Evolutionary conservation across 768 basidiomycete species (phyloP), one percentile per base, ranked within the genome.

Genomic region (Suillus lakei): DNA sequence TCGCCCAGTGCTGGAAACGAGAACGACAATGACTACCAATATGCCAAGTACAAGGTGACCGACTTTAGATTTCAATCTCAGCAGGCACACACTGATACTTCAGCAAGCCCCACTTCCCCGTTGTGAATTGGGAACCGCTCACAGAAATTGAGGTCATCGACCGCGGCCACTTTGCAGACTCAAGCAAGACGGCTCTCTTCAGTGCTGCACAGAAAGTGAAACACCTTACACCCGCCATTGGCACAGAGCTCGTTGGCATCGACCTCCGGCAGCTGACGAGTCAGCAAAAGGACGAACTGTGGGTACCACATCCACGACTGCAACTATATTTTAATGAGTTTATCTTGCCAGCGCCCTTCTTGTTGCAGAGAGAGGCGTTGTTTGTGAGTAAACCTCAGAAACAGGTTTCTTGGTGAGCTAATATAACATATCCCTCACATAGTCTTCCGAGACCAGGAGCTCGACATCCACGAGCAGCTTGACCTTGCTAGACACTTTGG

Each of bases 251-350:
- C 55, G 73, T 78, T 5, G 92, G 92, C 8, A 79, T 94, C 67
- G 91, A 95, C 76, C 82, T 95, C 30, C 82, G 88, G 64, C 87
- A 91, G 70, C 80, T 93, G 10, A 82, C 88, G 3, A 80, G 84
- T 64, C 65, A 78, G 34, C 91, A 94, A 75, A 93, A 91, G 77
- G 91, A 94, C 71, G 92, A 94, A 71, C 81, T 93, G 91, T 92
- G 68, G 68, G 87, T 76, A 43, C 32, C 23, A 58, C 26, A 23
- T 34, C 13, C 1, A 26, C 1, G 15, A 28, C 50, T 60, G 56
- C 15, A 50, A 36, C 21, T 30, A 54, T 48, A n/a, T n/a, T 55
- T 67, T 60, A 63, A 62, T 71, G 50, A 70, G 38, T 50, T 61
- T 12, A 32, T 67, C 26, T 61, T 34, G 66, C 28, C 68, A 91